phyloP scores from a whole-genome alignment of 805 yeast species.

The Teunomyces pallodes region DNA sequence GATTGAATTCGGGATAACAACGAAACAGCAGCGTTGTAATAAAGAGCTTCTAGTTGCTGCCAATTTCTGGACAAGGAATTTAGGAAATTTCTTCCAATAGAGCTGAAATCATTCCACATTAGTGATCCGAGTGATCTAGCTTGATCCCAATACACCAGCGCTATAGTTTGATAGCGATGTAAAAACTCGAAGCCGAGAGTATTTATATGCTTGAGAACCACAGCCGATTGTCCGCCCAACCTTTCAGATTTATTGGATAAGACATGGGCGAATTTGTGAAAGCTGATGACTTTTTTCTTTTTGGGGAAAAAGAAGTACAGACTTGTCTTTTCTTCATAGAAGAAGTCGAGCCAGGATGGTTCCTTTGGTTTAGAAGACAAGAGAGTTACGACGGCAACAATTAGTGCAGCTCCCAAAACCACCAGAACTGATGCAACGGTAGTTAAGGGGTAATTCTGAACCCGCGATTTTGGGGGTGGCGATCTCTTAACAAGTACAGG shows the following conservation, averaged over 20 bases:
- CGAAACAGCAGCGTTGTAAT: neutral
- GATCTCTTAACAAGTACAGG: neutral
- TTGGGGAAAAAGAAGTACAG: conserved; percentile 4
- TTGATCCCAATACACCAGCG: no score
- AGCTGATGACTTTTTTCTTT: neutral
- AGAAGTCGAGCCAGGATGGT: neutral
- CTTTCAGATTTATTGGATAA: neutral
- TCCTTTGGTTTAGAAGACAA: neutral
- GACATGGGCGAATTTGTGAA: neutral
- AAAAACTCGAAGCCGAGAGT: no score
- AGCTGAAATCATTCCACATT: neutral
- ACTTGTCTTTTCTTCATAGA: conserved; percentile 3
- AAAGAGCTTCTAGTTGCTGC: neutral
- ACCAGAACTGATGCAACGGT: neutral
- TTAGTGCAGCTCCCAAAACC: neutral
- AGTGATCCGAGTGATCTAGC: no score
- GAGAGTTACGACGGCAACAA: neutral
- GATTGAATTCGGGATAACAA: neutral
- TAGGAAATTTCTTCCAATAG: neutral
- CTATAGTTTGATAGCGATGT: no score
- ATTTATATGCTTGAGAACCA: neutral
- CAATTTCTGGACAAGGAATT: neutral
- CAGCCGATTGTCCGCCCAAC: neutral
- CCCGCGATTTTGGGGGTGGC: neutral
- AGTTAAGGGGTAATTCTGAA: neutral